Conservation (phyloP, 2,329 filamentous ascomycete genomes). For the Talaromyces piceae region DNA sequence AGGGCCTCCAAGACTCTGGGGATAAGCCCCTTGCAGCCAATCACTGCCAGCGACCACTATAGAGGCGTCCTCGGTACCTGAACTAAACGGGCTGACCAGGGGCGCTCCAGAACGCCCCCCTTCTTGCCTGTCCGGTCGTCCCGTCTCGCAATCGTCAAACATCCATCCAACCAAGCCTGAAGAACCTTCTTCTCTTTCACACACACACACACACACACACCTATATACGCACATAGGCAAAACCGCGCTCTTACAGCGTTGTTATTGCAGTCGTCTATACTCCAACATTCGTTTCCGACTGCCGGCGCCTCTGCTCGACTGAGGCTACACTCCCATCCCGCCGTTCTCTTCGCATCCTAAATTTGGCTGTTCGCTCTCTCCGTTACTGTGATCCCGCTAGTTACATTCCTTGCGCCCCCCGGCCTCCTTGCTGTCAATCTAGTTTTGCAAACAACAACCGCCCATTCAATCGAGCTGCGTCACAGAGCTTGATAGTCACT, state of each 20-base stretch:
- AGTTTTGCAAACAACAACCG: neutral
- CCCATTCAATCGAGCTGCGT: neutral
- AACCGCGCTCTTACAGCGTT: neutral
- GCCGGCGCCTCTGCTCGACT: neutral
- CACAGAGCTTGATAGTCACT: neutral
- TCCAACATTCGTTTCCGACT: slow-evolving; percentile 8
- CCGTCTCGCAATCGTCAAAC: neutral
- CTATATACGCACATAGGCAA: too few species aligned
- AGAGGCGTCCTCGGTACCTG: neutral
- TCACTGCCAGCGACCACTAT: neutral
- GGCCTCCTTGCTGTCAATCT: slow-evolving; percentile 3
- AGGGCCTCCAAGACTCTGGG: neutral
- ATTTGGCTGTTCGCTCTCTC: neutral
- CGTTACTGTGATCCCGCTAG: slow-evolving; percentile 8
- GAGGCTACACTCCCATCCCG: slow-evolving; percentile 1
- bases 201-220: too few species aligned
- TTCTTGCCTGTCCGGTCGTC: neutral
- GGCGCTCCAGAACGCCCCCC: neutral
- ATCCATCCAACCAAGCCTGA: neutral
- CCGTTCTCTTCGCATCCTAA: neutral
- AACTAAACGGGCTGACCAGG: neutral
- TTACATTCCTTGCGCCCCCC: slow-evolving; percentile 11
- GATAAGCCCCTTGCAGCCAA: neutral
- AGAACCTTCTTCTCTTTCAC: neutral
- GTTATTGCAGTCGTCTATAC: neutral